These are phyloP conservation scores for Sutorius eximius DNA, from an alignment of 1,284 basidiomycete genomes.

Conservation along the genomic window DNA sequence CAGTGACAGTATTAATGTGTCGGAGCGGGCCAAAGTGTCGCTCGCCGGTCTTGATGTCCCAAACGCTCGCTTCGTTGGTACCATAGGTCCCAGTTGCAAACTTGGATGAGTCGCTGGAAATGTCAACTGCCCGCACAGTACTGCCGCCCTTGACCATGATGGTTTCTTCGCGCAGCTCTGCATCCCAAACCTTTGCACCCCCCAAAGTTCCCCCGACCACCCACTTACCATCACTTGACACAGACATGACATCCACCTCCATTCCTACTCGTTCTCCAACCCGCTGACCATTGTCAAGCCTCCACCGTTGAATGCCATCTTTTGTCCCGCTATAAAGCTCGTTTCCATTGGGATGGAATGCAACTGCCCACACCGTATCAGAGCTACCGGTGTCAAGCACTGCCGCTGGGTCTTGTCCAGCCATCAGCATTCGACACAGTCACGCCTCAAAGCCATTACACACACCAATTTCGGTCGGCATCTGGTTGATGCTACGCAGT, in stretches of 20 bases:
- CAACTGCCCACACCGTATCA: neutral
- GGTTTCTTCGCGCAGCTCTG: neutral
- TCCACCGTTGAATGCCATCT: neutral
- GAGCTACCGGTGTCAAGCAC: neutral
- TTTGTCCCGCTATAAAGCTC: neutral
- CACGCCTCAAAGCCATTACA: too few species aligned
- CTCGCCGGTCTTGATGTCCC: neutral
- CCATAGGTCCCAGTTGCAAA: neutral
- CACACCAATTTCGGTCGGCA: neutral
- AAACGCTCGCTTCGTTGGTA: neutral
- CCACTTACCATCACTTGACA: neutral
- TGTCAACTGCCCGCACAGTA: neutral
- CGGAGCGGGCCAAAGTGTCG: neutral
- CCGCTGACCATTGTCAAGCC: neutral
- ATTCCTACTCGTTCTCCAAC: neutral
- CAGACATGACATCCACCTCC: neutral
- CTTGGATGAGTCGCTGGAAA: neutral
- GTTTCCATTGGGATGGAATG: neutral
- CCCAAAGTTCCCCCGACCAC: neutral
- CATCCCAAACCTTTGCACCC: neutral
- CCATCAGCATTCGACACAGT: neutral
- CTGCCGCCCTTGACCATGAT: neutral
- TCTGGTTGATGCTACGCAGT: too few species aligned
- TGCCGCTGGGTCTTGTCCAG: neutral
- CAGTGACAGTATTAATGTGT: neutral